These are phyloP conservation scores for Astragalus membranaceus DNA, from an alignment of 306 rosid genomes.

Conservation along the genomic window DNA sequence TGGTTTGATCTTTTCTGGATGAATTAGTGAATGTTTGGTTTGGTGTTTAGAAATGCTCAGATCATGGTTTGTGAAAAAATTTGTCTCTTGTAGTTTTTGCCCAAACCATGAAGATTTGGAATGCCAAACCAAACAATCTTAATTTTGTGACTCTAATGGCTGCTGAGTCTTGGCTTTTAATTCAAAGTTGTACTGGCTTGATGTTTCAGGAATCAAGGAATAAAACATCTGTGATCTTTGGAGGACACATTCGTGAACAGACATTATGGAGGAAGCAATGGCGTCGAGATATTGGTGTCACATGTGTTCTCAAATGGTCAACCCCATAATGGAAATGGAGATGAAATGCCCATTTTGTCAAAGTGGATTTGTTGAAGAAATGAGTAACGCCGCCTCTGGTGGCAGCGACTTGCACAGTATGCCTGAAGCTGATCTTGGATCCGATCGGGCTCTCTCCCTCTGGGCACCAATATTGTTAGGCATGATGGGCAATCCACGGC, in stretches of 20 bases:
- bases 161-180: neutral
- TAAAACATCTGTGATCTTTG: neutral
- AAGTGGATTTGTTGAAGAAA: slow-evolving; percentile 59
- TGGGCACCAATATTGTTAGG: slow-evolving; percentile 82
- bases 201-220: slow-evolving; percentile 13
- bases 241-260: neutral
- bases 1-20: neutral
- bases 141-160: neutral
- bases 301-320: slow-evolving; percentile 45
- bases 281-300: slow-evolving; percentile 71
- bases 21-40: neutral
- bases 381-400: neutral
- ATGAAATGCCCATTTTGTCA: slow-evolving; percentile 66
- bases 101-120: neutral
- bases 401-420: slow-evolving; percentile 7
- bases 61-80: neutral
- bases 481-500: slow-evolving; percentile 61
- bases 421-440: slow-evolving; percentile 39
- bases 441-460: slow-evolving; percentile 56
- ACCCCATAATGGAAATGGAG: slow-evolving; percentile 51
- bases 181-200: slow-evolving; percentile 6
- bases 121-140: neutral
- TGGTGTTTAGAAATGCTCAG: neutral
- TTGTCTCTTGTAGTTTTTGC: neutral
- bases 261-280: slow-evolving; percentile 48